Percentiles rank a stretch among this genome's conserved stretches.
phyloP scores from a whole-genome alignment of 495 filamentous ascomycete species.

The Daldinia childiae region DNA sequence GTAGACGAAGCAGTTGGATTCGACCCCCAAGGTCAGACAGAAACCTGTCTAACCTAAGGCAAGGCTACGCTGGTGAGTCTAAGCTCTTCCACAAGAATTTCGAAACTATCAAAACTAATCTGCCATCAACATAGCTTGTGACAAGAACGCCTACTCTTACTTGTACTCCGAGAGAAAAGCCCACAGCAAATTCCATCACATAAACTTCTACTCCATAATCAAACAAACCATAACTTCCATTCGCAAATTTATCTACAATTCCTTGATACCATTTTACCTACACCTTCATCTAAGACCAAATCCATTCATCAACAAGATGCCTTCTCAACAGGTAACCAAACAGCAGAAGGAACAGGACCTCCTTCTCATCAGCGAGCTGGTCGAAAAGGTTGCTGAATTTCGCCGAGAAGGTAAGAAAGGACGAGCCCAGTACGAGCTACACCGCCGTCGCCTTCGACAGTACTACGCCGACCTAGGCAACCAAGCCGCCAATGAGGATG shows the following conservation, averaged over 20 bases:
- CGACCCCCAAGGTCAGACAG: not conserved
- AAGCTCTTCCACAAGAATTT: not conserved
- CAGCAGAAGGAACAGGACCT: not conserved
- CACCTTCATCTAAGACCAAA: not conserved
- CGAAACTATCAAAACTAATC: not conserved
- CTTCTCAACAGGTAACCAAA: not conserved
- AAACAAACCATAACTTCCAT: not conserved
- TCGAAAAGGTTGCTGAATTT: not conserved
- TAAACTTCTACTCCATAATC: not conserved
- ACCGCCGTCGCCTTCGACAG: not conserved
- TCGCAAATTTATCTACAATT: not conserved
- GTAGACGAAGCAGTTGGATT: not conserved
- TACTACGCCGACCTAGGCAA: not conserved
- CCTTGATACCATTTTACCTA: not conserved
- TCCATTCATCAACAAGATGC: not conserved
- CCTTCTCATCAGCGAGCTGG: not conserved
- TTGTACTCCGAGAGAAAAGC: not conserved
- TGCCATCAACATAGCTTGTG: not conserved
- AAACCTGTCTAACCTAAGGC: not conserved
- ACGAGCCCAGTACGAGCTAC: not conserved
- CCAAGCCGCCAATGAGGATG: not conserved
- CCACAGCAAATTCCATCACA: not conserved
- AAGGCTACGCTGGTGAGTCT: not conserved
- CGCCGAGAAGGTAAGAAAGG: not conserved
- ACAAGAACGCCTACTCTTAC: not conserved